Evolutionary conservation across 1,139 yeast genomes (phyloP).

Genomic region (Yamadazyma jaroonii): DNA sequence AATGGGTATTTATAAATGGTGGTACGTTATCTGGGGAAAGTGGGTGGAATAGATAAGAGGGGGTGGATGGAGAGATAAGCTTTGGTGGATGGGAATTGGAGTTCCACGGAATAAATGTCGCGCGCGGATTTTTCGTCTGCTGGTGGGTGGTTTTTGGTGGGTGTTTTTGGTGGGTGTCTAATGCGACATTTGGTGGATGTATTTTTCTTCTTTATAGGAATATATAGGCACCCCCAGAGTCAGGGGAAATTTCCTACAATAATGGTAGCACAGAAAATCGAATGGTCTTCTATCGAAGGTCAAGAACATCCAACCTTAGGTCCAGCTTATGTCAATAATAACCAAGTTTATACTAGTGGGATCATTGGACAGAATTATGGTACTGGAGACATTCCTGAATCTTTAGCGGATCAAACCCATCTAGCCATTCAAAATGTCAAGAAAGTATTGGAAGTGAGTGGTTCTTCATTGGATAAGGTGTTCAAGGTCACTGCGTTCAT

Average conservation of each 20-base stretch:
- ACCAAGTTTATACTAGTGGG: conserved; percentile 50
- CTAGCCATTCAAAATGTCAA: conserved; percentile 43
- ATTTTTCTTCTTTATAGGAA: no score
- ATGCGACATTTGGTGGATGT: background rate
- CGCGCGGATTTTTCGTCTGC: background rate
- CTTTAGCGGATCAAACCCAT: conserved; percentile 45
- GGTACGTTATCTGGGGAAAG: no score
- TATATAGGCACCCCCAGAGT: background rate
- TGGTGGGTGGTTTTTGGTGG: conserved; percentile 1
- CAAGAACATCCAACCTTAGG: conserved; percentile 32
- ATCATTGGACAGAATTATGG: conserved; percentile 30
- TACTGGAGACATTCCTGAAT: conserved; percentile 38
- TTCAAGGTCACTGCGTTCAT: conserved; percentile 54
- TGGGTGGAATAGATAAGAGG: no score
- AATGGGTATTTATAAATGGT: no score
- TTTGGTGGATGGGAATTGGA: no score
- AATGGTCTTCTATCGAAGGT: conserved; percentile 40
- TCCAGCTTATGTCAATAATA: conserved; percentile 51
- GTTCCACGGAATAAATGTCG: no score
- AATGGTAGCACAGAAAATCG: conserved; percentile 29
- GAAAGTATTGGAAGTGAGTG: conserved; percentile 43
- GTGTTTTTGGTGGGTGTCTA: background rate
- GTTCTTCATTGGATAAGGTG: conserved; percentile 47
- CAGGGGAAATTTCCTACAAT: background rate
- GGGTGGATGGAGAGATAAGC: no score